A percentile compares a stretch with the other conserved stretches of the same genome.
phyloP scores from a whole-genome alignment of 2,329 filamentous ascomycete genomes.

The Cladophialophora immunda region DNA sequence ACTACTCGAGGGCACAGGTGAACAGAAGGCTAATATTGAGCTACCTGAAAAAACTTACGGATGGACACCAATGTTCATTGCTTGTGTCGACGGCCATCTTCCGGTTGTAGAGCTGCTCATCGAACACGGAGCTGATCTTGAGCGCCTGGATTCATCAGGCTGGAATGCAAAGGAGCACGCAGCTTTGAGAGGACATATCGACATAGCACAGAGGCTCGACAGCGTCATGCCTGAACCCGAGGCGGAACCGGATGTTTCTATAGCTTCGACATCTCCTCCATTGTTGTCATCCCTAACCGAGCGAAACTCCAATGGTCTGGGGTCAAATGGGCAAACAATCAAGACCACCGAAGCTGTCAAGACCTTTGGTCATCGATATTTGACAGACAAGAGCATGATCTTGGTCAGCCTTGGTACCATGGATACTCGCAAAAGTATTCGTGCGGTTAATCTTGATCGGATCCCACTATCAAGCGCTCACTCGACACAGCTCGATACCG shows the following conservation, averaged over 20 bases:
- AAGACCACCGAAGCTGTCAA: conserved; percentile 81
- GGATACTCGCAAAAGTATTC: conserved; percentile 84
- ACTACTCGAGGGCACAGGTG: conserved; percentile 73
- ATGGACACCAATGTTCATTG: conserved; percentile 95
- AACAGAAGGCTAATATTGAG: conserved; percentile 79
- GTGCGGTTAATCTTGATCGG: conserved; percentile 84
- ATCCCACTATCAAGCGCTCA: conserved; percentile 90
- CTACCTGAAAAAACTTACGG: conserved; percentile 82
- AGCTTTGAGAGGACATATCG: conserved; percentile 84
- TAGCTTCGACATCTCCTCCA: conserved; percentile 46
- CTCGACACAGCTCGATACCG: conserved; percentile 91
- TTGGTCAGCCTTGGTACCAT: conserved; percentile 93
- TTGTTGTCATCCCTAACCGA: conserved; percentile 44
- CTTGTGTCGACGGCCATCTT: conserved; percentile 86
- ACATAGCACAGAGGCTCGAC: conserved; percentile 76
- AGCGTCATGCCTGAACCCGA: conserved; percentile 59
- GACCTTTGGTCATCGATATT: conserved; percentile 93
- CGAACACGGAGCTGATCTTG: conserved; percentile 77
- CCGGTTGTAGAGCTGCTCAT: conserved; percentile 79
- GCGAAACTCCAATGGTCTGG: conserved; percentile 49
- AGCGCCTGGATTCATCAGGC: conserved; percentile 81
- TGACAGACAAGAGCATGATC: conserved; percentile 87
- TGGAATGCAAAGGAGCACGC: conserved; percentile 97
- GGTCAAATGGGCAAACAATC: conserved; percentile 46
- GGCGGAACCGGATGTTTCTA: conserved; percentile 41